These are phyloP conservation scores for Pleurotus giganteus DNA, from an alignment of 768 basidiomycete species.

Conservation along the genomic window DNA sequence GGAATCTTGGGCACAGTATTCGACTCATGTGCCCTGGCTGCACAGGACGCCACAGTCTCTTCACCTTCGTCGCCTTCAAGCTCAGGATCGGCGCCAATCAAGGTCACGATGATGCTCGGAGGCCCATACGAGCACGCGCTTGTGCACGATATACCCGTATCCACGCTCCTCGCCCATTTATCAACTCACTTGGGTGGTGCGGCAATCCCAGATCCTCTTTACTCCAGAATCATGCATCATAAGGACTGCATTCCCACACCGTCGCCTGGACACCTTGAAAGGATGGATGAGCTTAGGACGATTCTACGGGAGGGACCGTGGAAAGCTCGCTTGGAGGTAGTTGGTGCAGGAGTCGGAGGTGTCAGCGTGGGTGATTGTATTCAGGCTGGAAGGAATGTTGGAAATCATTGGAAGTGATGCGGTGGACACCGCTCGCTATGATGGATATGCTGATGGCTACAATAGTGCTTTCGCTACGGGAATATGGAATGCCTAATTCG, in stretches of 20 bases:
- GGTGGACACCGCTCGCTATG: no score
- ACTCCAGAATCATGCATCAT: constrained; percentile 53
- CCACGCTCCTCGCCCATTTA: constrained; percentile 33
- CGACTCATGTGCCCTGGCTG: constrained; percentile 75
- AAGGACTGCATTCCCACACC: constrained; percentile 77
- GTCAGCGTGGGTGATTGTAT: constrained; percentile 89
- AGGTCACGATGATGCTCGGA: constrained; percentile 89
- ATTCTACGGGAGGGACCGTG: constrained; percentile 38
- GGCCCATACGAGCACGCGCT: constrained; percentile 55
- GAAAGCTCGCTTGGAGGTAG: constrained; percentile 54
- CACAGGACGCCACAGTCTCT: constrained; percentile 36
- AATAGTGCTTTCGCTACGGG: no score
- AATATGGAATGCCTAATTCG: no score
- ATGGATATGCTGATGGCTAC: no score
- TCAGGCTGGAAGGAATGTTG: constrained; percentile 63
- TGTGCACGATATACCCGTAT: constrained; percentile 21
- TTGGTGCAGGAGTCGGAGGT: constrained; percentile 86
- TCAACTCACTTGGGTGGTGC: constrained; percentile 39
- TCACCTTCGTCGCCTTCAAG: constrained; percentile 10
- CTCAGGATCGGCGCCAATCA: constrained; percentile 35
- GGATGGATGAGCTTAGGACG: constrained; percentile 59
- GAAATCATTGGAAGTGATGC: constrained; percentile 31
- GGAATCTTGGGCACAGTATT: constrained; percentile 86
- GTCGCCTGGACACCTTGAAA: constrained; percentile 64
- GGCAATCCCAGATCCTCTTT: constrained; percentile 53